Evolutionary conservation across 768 basidiomycete species (phyloP), one percentile per base, ranked within the genome.

Genomic region (Infundibulicybe gibba): DNA sequence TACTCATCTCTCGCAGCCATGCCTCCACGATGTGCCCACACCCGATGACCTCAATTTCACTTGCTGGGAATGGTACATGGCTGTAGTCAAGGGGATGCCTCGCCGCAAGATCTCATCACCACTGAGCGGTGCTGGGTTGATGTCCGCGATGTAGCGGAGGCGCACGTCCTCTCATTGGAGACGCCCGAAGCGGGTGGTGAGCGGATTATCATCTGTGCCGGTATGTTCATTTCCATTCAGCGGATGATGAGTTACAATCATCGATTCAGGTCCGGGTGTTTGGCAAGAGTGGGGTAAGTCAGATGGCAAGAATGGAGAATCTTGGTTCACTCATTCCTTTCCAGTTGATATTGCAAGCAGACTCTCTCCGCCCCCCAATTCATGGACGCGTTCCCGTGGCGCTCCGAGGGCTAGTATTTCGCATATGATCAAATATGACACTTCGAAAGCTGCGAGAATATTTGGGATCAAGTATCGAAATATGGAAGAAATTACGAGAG

Each of bases 171-270:
- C 14, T 76, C 78, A 12, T 60, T 83, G 14, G 66, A 67, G 41
- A 69, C 64, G 30, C 59, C 64, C 9, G 69, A 69, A 10, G 80
- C 80, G 0, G 68, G 69, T 5, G 74, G 74, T 2, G 64, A 80
- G 43, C 65, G 81, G 32, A 71, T 80, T 58, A 67, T 17, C 40
- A 41, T 42, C 19, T 10, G 16, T 10, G 16, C 60, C 2, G 60
- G 61, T 11, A 31, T 56, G 9, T 63, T 45, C 44, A 50, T 54
- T 19, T 69, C 65, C 13, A 30, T 31, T 19, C 4, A 81, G n/a
- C 81, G 0, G 70, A 72, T 5, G 75, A 75, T 3, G 67, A 81
- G 47, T 65, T 81, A 32, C 74, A 81, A 59, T 70, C 82, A 46
- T 75, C 39, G n/a, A 1, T 17, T 9, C 33, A 54, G 57, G 49